Base-by-base conservation (phyloP, 2,329 filamentous ascomycete species). In the Diaporthe batatas region DNA sequence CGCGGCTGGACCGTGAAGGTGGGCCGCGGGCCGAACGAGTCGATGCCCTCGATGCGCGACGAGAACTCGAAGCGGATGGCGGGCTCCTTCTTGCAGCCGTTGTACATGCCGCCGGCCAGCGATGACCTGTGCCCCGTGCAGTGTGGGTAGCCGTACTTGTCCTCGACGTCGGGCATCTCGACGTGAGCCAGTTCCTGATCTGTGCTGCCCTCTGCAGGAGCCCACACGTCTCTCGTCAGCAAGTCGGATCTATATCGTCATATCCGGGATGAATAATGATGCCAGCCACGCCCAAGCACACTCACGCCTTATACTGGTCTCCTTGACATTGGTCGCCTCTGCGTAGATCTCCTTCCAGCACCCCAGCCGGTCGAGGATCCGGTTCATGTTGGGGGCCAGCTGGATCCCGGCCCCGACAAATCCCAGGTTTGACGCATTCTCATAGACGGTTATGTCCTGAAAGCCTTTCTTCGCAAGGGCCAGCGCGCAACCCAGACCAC, bases 361-460 rank as follows among this genome's bases (percentile, higher is more conserved):
- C 12, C 91, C 93, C 51, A 95, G 83, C 18, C 87, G 85, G 78
- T 94, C 91, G 16, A 96, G 86, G 11, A 96, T 92, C 2, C 93
- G 89, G 4, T 91, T 91, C 88, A 96, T 93, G 76, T 96, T 97
- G 0, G 94, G 94, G 0, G 94, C 93, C 72, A 96, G 86, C 80
- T 97, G 94, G 76, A 96, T 96, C 6, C 94, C 94, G 1, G 94
- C 94, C 32, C 94, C 94, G 0, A 96, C 93, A 77, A 96, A 96
- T 6, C 93, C 93, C 5, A 96, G 86, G 76, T 90, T 89, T 6
- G 91, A 89, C 0, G 93, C 93, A 47, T 87, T 89, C 80, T 96
- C 94, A 80, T 91, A 96, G 67, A 96, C 89, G 70, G 92, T 86
- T 78, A 96, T 91, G 72, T 92, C 84, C 75, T 86, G 89, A 82